phyloP scores from a whole-genome alignment of 441 rosid species.

The Adansonia madagascariensis region DNA sequence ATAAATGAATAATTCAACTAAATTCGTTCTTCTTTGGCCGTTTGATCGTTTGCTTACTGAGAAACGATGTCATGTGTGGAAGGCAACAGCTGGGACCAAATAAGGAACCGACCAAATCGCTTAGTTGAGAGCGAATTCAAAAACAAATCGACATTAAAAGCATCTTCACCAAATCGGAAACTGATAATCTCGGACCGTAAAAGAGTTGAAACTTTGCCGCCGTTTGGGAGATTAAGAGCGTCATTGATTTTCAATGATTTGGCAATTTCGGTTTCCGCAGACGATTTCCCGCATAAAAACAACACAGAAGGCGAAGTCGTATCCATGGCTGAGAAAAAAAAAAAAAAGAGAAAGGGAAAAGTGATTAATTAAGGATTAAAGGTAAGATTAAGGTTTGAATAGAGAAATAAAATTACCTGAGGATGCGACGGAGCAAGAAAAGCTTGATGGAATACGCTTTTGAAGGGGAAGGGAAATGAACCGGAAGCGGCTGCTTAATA shows the following conservation, averaged over 20 bases:
- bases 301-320: slow-evolving; percentile 41
- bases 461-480: slow-evolving; percentile 29
- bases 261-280: slow-evolving; percentile 56
- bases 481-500: slow-evolving; percentile 23
- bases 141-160: slow-evolving; percentile 42
- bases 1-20: background rate
- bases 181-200: slow-evolving; percentile 54
- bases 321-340: slow-evolving; percentile 55
- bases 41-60: slow-evolving; percentile 51
- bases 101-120: slow-evolving; percentile 71
- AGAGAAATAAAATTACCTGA: slow-evolving; percentile 30
- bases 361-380: background rate
- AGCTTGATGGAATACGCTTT: background rate
- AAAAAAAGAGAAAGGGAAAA: slow-evolving; percentile 5
- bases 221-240: slow-evolving; percentile 56
- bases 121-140: slow-evolving; percentile 58
- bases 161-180: slow-evolving; percentile 29
- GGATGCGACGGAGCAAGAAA: slow-evolving; percentile 30
- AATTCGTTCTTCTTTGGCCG: background rate
- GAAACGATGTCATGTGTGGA: slow-evolving; percentile 87
- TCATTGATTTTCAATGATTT: slow-evolving; percentile 45
- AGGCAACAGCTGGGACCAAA: slow-evolving; percentile 79
- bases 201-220: slow-evolving; percentile 37
- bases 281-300: slow-evolving; percentile 68
- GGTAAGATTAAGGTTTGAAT: background rate